These are phyloP conservation scores for Alternaria panax DNA, from an alignment of 2,329 filamentous ascomycete genomes.

Conservation along the genomic window DNA sequence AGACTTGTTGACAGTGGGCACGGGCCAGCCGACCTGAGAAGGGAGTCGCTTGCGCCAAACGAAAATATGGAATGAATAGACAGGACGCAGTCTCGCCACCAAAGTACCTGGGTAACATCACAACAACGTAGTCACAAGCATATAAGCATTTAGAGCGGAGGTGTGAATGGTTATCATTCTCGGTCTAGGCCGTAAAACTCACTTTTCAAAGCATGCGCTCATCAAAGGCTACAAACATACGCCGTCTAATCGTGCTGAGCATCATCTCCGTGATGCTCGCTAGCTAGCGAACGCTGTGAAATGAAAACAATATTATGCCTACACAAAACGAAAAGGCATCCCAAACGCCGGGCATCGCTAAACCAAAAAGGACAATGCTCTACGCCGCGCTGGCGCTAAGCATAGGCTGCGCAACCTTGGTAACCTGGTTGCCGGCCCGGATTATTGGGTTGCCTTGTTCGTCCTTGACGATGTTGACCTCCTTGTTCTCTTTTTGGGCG, in stretches of 20 bases:
- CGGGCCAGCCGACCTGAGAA: slow-evolving; percentile 4
- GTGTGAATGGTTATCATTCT: slow-evolving; percentile 29
- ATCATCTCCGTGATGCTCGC: slow-evolving; percentile 25
- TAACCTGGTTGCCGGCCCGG: slow-evolving; percentile 84
- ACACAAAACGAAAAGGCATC: slow-evolving; percentile 25
- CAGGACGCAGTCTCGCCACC: background rate
- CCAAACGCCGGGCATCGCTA: slow-evolving; percentile 47
- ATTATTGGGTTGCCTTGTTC: slow-evolving; percentile 81
- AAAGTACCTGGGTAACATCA: too few relatives aligned
- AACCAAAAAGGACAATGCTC: slow-evolving; percentile 25
- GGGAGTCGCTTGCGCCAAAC: slow-evolving; percentile 8
- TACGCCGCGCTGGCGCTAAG: slow-evolving; percentile 85
- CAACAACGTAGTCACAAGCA: background rate
- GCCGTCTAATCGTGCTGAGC: slow-evolving; percentile 39
- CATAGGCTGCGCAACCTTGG: slow-evolving; percentile 80
- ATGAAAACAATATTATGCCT: slow-evolving; percentile 36
- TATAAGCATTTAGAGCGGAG: background rate
- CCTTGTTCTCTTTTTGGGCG: slow-evolving; percentile 64
- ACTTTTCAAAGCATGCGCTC: slow-evolving; percentile 30
- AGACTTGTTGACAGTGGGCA: slow-evolving; percentile 2
- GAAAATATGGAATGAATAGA: background rate
- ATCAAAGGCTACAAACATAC: slow-evolving; percentile 37
- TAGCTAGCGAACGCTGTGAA: slow-evolving; percentile 43
- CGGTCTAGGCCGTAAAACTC: slow-evolving; percentile 25
- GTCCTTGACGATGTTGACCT: slow-evolving; percentile 80